phyloP scores from a whole-genome alignment of 495 filamentous ascomycete genomes.

The Neurospora sp. region DNA sequence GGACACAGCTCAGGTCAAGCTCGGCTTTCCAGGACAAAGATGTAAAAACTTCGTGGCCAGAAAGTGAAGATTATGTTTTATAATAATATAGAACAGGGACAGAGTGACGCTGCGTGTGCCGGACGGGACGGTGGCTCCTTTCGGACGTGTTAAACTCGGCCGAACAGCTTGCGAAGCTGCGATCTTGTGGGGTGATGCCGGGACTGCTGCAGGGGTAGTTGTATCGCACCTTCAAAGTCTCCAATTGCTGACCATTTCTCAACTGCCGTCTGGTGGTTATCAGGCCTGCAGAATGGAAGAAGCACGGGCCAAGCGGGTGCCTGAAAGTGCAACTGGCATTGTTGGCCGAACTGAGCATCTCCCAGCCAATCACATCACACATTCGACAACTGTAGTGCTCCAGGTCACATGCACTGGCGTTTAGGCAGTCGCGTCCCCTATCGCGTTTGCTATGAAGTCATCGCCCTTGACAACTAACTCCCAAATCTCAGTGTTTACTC shows the following conservation, averaged over 20 bases:
- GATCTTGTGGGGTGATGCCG: not conserved
- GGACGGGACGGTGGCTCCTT: not conserved
- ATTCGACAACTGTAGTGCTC: not conserved
- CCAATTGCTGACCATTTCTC: not conserved
- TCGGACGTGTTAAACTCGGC: not conserved
- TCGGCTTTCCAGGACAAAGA: not conserved
- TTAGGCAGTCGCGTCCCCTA: constrained; percentile 21
- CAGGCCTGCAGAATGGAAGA: not conserved
- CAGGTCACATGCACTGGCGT: constrained; percentile 17
- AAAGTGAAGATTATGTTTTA: not conserved
- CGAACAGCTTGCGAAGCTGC: not conserved
- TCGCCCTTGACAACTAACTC: constrained; percentile 1
- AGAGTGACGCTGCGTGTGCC: not conserved
- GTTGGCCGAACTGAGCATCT: not conserved
- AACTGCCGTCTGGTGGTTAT: not conserved
- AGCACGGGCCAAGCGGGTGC: not conserved
- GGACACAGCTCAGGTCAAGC: not conserved
- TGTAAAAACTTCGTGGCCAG: not conserved
- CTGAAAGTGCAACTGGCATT: not conserved
- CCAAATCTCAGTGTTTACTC: not conserved
- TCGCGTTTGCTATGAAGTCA: constrained; percentile 3
- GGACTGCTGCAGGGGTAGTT: not conserved
- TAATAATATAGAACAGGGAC: not conserved
- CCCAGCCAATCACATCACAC: constrained; percentile 5
- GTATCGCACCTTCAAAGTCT: not conserved